Evolutionary conservation across 2,329 filamentous ascomycete genomes (phyloP).

Genomic region (Colletotrichum navitas): DNA sequence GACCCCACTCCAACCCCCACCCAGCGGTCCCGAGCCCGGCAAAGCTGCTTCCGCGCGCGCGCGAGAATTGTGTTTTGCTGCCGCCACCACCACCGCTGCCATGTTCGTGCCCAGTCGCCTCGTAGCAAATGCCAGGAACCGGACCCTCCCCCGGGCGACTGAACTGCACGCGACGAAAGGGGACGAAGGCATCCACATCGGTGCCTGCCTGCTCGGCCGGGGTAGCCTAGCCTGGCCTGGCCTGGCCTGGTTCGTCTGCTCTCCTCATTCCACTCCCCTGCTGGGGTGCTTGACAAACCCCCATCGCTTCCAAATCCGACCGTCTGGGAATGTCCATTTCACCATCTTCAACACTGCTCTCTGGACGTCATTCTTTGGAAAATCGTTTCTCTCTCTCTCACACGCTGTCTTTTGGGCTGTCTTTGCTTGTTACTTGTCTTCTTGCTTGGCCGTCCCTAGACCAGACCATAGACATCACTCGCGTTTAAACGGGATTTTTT

Average conservation of each 20-base stretch:
- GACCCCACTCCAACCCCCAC: not conserved
- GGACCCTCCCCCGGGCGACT: constrained; percentile 24
- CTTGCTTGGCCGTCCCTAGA: not conserved
- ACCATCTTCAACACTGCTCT: constrained; percentile 3
- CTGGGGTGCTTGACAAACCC: constrained; percentile 12
- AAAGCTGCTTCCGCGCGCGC: constrained; percentile 17
- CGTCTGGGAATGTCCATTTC: not conserved
- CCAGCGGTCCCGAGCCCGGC: constrained; percentile 37
- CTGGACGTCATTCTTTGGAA: not conserved
- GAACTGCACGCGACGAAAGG: not conserved
- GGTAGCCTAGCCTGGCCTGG: not conserved
- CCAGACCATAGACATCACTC: not conserved
- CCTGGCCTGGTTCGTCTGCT: not conserved
- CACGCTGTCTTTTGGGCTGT: not conserved
- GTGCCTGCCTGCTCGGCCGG: constrained; percentile 25
- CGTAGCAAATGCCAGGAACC: constrained; percentile 2
- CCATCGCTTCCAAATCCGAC: constrained; percentile 6
- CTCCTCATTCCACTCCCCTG: constrained; percentile 21
- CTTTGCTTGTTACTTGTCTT: not conserved
- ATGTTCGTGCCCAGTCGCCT: constrained; percentile 2
- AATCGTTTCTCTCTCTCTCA: not conserved
- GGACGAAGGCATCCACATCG: constrained; percentile 21
- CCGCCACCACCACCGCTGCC: no score
- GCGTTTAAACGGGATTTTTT: not conserved
- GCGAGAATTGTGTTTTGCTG: not conserved